These are phyloP conservation scores for Copromyces sp. DNA, from an alignment of 495 filamentous ascomycete species.

Conservation along the genomic window DNA sequence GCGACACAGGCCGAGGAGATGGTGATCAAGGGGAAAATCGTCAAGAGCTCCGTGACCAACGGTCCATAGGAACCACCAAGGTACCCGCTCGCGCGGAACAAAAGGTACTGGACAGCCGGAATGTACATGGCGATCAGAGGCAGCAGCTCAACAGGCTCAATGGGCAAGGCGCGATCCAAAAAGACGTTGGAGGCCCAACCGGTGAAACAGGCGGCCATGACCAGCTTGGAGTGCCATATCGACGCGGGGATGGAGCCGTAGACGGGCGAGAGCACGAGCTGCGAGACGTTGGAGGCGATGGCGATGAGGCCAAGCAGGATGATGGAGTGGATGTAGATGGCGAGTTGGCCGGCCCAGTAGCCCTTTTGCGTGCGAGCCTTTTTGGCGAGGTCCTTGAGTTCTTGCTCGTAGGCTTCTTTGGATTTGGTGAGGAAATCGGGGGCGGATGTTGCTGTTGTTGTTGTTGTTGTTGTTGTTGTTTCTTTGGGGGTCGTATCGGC, in stretches of 20 bases:
- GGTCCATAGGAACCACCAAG: slow-evolving; percentile 65
- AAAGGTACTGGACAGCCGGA: slow-evolving; percentile 56
- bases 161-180: slow-evolving; percentile 30
- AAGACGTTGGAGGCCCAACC: slow-evolving; percentile 51
- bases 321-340: slow-evolving; percentile 27
- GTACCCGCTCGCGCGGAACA: slow-evolving; percentile 51
- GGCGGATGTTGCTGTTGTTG: background rate
- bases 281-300: slow-evolving; percentile 61
- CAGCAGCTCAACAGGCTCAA: slow-evolving; percentile 62
- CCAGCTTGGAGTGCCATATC: slow-evolving; percentile 57
- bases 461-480: background rate
- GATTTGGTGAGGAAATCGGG: background rate
- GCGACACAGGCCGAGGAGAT: slow-evolving; percentile 56
- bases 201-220: slow-evolving; percentile 50
- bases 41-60: slow-evolving; percentile 58
- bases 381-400: slow-evolving; percentile 38
- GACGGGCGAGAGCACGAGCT: slow-evolving; percentile 66
- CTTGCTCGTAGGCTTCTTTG: slow-evolving; percentile 37
- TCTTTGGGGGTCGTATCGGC: background rate
- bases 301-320: slow-evolving; percentile 58
- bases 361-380: slow-evolving; percentile 39
- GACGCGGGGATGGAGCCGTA: slow-evolving; percentile 73
- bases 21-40: slow-evolving; percentile 62
- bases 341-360: slow-evolving; percentile 23
- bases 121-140: slow-evolving; percentile 65